Evolutionary conservation across 345 rosid genomes (phyloP).

Genomic region (Ceriops decandra): DNA sequence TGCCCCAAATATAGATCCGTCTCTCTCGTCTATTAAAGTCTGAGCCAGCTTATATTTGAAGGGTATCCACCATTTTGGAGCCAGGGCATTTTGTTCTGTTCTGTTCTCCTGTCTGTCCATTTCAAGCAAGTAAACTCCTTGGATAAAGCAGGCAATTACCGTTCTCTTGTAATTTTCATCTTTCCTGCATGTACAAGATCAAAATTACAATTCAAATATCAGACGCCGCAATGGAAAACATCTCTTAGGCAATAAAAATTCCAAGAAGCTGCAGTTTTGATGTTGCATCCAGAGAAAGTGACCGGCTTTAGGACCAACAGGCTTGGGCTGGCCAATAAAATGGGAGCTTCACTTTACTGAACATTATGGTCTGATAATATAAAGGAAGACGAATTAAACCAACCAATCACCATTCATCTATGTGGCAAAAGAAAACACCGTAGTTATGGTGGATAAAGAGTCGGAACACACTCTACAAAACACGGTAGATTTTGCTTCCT

Average conservation of each 20-base stretch:
- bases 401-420: no score
- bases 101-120: conserved; percentile 83
- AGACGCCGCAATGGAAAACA: background rate
- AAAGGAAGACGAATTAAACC: no score
- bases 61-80: conserved; percentile 95
- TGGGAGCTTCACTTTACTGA: no score
- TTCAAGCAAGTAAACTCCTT: conserved; percentile 89
- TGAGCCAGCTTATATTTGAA: conserved; percentile 78
- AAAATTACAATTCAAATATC: conserved; percentile 1
- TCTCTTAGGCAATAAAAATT: no score
- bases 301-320: no score
- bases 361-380: no score
- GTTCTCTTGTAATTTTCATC: conserved; percentile 87
- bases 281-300: no score
- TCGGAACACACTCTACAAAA: background rate
- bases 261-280: no score
- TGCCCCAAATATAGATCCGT: conserved; percentile 82
- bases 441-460: no score
- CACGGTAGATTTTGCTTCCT: background rate
- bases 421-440: no score
- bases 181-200: conserved; percentile 47
- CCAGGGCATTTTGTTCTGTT: conserved; percentile 59
- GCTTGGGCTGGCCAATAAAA: no score
- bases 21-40: conserved; percentile 71
- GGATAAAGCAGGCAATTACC: conserved; percentile 88